Evolutionary conservation across 2,329 filamentous ascomycete species (phyloP).

Genomic region (Ophiostoma novo-ulmi): DNA sequence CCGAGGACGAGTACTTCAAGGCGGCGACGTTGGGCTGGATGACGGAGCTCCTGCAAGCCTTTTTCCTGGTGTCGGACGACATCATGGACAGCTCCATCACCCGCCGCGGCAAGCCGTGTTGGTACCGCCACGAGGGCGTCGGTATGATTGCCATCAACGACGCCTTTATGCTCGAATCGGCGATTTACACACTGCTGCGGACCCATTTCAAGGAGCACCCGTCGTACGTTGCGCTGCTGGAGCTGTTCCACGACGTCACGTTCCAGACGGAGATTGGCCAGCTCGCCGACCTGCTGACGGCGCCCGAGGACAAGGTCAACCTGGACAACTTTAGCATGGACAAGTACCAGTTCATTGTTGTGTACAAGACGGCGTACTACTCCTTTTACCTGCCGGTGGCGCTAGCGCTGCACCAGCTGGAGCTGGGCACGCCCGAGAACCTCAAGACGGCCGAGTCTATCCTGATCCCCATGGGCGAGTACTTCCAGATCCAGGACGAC

Average conservation of each 20-base stretch:
- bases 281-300: slow-evolving; percentile 88
- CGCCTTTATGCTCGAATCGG: slow-evolving; percentile 86
- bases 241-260: slow-evolving; percentile 92
- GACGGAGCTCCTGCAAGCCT: slow-evolving; percentile 96
- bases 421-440: slow-evolving; percentile 80
- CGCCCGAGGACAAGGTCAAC: slow-evolving; percentile 88
- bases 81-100: slow-evolving; percentile 98
- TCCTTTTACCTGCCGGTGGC: slow-evolving; percentile 97
- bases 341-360: slow-evolving; percentile 97
- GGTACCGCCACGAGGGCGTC: slow-evolving; percentile 85
- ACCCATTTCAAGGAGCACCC: slow-evolving; percentile 88
- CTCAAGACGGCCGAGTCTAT: slow-evolving; percentile 85
- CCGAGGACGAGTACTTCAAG: slow-evolving; percentile 79
- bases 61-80: slow-evolving; percentile 97
- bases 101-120: slow-evolving; percentile 88
- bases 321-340: slow-evolving; percentile 91
- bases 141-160: slow-evolving; percentile 99
- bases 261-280: slow-evolving; percentile 96
- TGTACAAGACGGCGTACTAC: slow-evolving; percentile 99
- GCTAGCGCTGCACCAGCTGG: slow-evolving; percentile 78
- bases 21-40: slow-evolving; percentile 90
- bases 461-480: slow-evolving; percentile 93
- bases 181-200: slow-evolving; percentile 87
- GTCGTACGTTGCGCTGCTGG: slow-evolving; percentile 82
- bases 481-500: slow-evolving; percentile 99